phyloP scores from a whole-genome alignment of 2,329 filamentous ascomycete genomes.

The Fusarium dimerum region DNA sequence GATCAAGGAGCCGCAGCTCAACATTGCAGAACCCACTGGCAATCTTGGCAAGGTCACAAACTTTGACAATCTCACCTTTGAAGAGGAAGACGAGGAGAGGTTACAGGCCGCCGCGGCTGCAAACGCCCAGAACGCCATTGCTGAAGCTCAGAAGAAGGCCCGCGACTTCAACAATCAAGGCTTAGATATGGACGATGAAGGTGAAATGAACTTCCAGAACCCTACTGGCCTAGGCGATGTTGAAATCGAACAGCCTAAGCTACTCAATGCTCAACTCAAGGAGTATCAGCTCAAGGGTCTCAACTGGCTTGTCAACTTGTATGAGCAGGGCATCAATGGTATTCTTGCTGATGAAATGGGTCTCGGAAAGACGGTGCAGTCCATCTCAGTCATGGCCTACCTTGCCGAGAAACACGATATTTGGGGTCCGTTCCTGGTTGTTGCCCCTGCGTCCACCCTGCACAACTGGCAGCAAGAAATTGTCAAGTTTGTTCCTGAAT shows the following conservation, averaged over 20 bases:
- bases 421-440: slow-evolving; percentile 96
- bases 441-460: slow-evolving; percentile 91
- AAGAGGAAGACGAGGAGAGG: slow-evolving; percentile 85
- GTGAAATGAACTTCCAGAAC: slow-evolving; percentile 99
- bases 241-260: slow-evolving; percentile 89
- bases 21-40: slow-evolving; percentile 55
- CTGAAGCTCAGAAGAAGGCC: slow-evolving; percentile 90
- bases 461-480: slow-evolving; percentile 99
- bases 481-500: slow-evolving; percentile 85
- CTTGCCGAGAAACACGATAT: slow-evolving; percentile 96
- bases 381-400: slow-evolving; percentile 98
- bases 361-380: slow-evolving; percentile 98
- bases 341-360: slow-evolving; percentile 99
- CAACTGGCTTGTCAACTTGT: slow-evolving; percentile 98
- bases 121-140: slow-evolving; percentile 93
- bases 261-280: slow-evolving; percentile 91
- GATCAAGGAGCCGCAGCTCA: slow-evolving; percentile 43
- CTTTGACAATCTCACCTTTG: slow-evolving; percentile 94
- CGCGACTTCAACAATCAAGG: slow-evolving; percentile 85
- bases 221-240: slow-evolving; percentile 92
- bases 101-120: slow-evolving; percentile 85
- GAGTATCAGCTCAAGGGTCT: slow-evolving; percentile 99
- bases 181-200: slow-evolving; percentile 77
- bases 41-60: slow-evolving; percentile 74
- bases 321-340: slow-evolving; percentile 99